Evolutionary conservation across 805 yeast genomes (phyloP), one percentile per base, ranked within the genome.

Genomic region (Cyberlindnera mississippiensis): DNA sequence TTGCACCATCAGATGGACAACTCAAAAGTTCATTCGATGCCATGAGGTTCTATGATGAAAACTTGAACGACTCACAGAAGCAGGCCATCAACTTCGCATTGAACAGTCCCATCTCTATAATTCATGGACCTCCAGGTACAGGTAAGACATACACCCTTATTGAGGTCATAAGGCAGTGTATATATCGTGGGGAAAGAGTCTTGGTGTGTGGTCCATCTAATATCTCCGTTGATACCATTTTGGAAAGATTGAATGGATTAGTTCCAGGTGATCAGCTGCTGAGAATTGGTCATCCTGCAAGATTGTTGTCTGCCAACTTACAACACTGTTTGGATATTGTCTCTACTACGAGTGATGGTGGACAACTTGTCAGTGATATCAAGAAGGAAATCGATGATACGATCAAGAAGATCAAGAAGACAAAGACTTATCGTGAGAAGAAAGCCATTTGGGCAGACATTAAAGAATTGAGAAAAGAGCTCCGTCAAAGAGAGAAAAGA

Each of bases 201-300:
- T 66, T 91, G 22, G 90, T 91, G 0, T 90, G 97, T 65, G 97
- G 96, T 0, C 96, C 98, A 0, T 89, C 97, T 0, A 91, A 91
- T 59, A 81, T 89, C 13, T 79, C 96, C 1, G 95, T 90, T 1
- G 98, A 91, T 60, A 91, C 95, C 0, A 84, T 91, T 13, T 62
- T 90, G 36, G 97, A 91, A 60, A 68, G 97, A 44, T 61, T 91
- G 17, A 40, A 42, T 15, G 40, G 41, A 1, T 20, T 29, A 15
- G 15, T 50, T 3, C 42, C 49, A 4, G 43, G 41, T 11, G 61
- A 68, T 31, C 56, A 76, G 42, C 62, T 93, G n/a, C 68, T 91
- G 10, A 71, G 99, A 55, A 73, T 91, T 28, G 99, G 98, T 0
- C 97, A 93, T 60, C 98, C 98, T 0, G 96, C 97, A 1, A 73